Evolutionary conservation across 345 rosid species (phyloP), one percentile per base, ranked within the genome.

Genomic region (Citrus trifoliata): DNA sequence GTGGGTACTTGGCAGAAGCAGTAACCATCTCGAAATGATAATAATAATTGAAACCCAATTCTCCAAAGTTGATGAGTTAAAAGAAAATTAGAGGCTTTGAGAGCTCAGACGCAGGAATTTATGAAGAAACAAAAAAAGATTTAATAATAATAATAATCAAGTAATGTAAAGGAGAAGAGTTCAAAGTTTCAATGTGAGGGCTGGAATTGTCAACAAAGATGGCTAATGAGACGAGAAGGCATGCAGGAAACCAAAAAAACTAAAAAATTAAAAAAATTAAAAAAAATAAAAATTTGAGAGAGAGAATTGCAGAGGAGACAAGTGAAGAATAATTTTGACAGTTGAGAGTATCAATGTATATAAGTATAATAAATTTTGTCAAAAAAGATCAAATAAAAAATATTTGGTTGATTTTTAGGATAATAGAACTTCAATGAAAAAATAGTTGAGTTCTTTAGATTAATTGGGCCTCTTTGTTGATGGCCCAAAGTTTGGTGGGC

Each of bases 11-110:
- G 74, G 86, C 73, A 64, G 87, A 71, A 78, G 88, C 63, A 77
- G 93, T 79, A 76, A 82, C 92, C 98, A 91, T 93, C 65, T 67
- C 51, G 82, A 83, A 53, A 53, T 53, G 6, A 53, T 18, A 53
- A 5, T 53, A 53, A 18, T 53, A 46, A 46, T 51, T 16, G 61
- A 60, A 28, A 79, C 81, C 89, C 83, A 72, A 48, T 51, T 80
- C 81, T 75, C 67, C 76, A 51, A 69, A 79, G 25, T 68, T 46
- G 28, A 75, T 42, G 28, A 28, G 1, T 51, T 28, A 63, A 67
- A 64, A 62, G 66, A 30, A 62, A 53, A 5, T 2, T 33, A 24
- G 48, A 48, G 13, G 16, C 21, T 48, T 46, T 51, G 40, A 32
- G 40, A 42, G 59, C 19, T 40, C 60, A 19, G 42, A 25, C 13